These are phyloP conservation scores for Saccharomycopsis oosterbeekiorum DNA, from an alignment of 805 yeast species.

Conservation along the genomic window DNA sequence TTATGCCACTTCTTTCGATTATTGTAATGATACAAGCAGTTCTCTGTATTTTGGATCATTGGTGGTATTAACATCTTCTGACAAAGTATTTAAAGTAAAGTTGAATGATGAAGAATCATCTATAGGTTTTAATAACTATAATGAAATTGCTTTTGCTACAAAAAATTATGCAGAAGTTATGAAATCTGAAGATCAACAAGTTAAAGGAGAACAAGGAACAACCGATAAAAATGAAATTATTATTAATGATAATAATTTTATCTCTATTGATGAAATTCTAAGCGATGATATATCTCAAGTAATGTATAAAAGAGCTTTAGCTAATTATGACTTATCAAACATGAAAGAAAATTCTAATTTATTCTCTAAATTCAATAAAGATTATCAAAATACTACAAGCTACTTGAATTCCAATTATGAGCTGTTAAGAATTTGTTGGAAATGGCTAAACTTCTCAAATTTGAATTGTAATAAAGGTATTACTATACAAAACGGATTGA, in stretches of 20 bases:
- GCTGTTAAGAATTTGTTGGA: constrained; percentile 77
- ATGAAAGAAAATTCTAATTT: constrained; percentile 11
- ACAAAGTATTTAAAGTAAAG: constrained; percentile 7
- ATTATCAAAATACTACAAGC: constrained; percentile 45
- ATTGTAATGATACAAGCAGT: constrained; percentile 4
- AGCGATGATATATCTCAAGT: constrained; percentile 64
- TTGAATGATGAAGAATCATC: constrained; percentile 9
- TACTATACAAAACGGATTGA: constrained; percentile 61
- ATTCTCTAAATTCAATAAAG: constrained; percentile 35
- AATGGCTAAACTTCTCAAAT: constrained; percentile 74
- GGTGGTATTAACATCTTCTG: constrained; percentile 9
- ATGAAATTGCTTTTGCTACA: not conserved
- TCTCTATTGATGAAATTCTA: constrained; percentile 32
- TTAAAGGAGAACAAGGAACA: constrained; percentile 5
- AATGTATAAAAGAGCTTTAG: constrained; percentile 59
- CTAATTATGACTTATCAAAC: constrained; percentile 67
- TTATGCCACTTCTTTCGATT: constrained; percentile 13
- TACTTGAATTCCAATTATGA: constrained; percentile 40
- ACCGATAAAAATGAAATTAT: constrained; percentile 20
- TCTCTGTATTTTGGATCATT: constrained; percentile 10
- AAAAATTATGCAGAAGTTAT: not conserved
- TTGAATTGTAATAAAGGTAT: constrained; percentile 41
- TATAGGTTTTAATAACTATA: constrained; percentile 7
- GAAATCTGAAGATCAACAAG: not conserved
- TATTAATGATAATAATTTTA: constrained; percentile 20